Base-by-base conservation (phyloP, 2,329 filamentous ascomycete genomes). In the Epicoccum nigrum region DNA sequence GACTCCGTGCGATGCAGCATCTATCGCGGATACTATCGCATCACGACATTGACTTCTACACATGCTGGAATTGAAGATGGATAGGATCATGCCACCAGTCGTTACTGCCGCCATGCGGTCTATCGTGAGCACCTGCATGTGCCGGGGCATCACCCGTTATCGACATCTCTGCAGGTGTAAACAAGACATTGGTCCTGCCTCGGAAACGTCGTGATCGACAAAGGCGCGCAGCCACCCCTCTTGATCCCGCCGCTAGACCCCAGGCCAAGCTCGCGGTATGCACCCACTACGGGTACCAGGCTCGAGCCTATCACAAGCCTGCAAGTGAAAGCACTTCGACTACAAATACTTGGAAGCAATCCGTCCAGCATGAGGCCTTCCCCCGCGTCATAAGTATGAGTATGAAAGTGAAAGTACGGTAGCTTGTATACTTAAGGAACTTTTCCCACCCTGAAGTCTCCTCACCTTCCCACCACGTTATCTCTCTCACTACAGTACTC, bases 151-250 rank as follows among this genome's bases (percentile, higher is more conserved):
- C 28, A 30, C 7, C 28, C 13, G 28, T n/a, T 4, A 11, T n/a
- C 28, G 23, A 25, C 13, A 11, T 9, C 13, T 11, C 28, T 30
- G 7, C 9, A 4, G 13, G 28, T 11, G 13, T 13, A 9, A 13
- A 13, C 28, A 30, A 30, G 28, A 30, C 28, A 30, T n/a, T 37
- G 38, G 30, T 31, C 42, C 33, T 19, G 23, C 48, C 20, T 17
- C 42, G 42, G 47, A 39, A 17, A 21, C 5, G 55, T 45, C 34
- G 25, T 60, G 65, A 67, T 68, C 60, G 55, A 54, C 63, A 43
- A 42, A 47, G 58, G 57, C 56, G 47, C 54, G 45, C 64, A 66
- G 66, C 64, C 63, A 67, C 62, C 56, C 48, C 48, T 41, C 37
- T 42, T 13, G 19, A 30, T 42, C 23, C 64, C 62, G 61, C 62